A percentile compares a stretch with the other conserved stretches of the same genome.
Evolutionary conservation across 176 grass and related monocot genomes (phyloP).

Genomic region (Raddia distichophylla): DNA sequence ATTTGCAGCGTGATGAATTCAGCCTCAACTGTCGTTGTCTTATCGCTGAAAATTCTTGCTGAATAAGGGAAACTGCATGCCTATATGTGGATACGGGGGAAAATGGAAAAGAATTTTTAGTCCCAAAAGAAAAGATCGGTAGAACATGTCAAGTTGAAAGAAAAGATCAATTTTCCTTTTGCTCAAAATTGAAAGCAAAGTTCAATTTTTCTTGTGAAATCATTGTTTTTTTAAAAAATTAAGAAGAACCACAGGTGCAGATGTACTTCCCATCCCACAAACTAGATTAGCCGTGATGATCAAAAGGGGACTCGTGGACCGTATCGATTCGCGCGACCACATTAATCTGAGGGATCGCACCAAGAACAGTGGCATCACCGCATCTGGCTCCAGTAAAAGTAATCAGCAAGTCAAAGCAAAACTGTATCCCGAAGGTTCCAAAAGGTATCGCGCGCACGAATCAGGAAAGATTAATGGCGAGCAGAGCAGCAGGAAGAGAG

Average conservation of each 20-base stretch:
- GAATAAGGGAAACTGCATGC: neutral
- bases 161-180: neutral
- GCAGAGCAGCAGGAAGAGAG: neutral
- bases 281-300: no score
- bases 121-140: neutral
- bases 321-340: neutral
- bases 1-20: neutral
- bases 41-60: neutral
- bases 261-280: no score
- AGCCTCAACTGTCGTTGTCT: neutral
- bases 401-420: neutral
- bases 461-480: neutral
- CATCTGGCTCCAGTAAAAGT: neutral
- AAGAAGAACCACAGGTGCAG: no score
- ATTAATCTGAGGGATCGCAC: neutral
- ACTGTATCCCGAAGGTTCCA: neutral
- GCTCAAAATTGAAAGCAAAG: no score
- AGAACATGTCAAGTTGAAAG: neutral
- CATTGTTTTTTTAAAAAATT: no score
- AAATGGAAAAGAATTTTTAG: neutral
- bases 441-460: neutral
- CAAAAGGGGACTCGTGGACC: neutral
- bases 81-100: neutral
- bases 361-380: neutral
- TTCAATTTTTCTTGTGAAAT: neutral